Percentiles rank a stretch among this genome's conserved stretches.
phyloP scores from a whole-genome alignment of 228 moss, liverwort and hornwort species.

The Sphagnum fallax region DNA sequence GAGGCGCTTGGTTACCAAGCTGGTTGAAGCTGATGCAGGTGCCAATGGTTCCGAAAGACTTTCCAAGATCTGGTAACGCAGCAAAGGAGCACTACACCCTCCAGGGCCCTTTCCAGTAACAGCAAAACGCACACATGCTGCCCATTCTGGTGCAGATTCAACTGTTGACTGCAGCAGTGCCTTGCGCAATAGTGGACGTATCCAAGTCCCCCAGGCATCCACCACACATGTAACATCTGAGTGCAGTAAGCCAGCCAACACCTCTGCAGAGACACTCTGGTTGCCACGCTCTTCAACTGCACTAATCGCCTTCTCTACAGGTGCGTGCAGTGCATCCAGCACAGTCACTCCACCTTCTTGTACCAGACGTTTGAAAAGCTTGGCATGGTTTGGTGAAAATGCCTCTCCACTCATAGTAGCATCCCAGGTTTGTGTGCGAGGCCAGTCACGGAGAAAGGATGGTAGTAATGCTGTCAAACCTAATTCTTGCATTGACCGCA shows the following conservation, averaged over 20 bases:
- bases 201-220: slow-evolving; percentile 73
- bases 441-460: slow-evolving; percentile 96
- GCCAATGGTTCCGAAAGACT: slow-evolving; percentile 81
- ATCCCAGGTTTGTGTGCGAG: slow-evolving; percentile 93
- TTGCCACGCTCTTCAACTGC: slow-evolving; percentile 82
- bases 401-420: slow-evolving; percentile 69
- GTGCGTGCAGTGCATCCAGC: slow-evolving; percentile 53
- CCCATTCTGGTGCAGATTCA: slow-evolving; percentile 94
- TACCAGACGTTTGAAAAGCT: slow-evolving; percentile 88
- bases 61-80: slow-evolving; percentile 72
- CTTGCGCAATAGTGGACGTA: slow-evolving; percentile 69
- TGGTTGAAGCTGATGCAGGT: slow-evolving; percentile 75
- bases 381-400: slow-evolving; percentile 74
- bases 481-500: slow-evolving; percentile 68
- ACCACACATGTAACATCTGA: slow-evolving; percentile 86
- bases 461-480: slow-evolving; percentile 87
- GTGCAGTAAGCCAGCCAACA: slow-evolving; percentile 83
- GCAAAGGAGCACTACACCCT: slow-evolving; percentile 58
- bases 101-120: slow-evolving; percentile 82
- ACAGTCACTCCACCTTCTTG: slow-evolving; percentile 77
- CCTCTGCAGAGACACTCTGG: slow-evolving; percentile 92
- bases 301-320: slow-evolving; percentile 66
- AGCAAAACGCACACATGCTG: slow-evolving; percentile 86
- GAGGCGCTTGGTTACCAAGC: slow-evolving; percentile 86
- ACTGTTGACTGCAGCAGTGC: slow-evolving; percentile 81